These are phyloP conservation scores for Pontederia crassipes DNA, from an alignment of 176 grass and related monocot genomes.

Conservation along the genomic window DNA sequence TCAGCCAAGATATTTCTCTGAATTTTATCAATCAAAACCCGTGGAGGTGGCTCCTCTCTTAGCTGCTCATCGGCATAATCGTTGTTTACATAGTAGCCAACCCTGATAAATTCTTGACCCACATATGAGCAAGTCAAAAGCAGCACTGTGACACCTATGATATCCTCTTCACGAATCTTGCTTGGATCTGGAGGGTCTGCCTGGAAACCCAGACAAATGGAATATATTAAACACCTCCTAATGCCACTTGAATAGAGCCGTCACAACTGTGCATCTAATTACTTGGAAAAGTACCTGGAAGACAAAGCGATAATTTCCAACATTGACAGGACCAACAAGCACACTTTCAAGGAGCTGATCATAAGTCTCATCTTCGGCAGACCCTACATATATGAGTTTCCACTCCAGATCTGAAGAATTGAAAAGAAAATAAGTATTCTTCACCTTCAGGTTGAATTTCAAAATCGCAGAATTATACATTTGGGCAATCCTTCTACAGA, in stretches of 20 bases:
- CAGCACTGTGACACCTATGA: slow-evolving; percentile 90
- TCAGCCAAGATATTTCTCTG: slow-evolving; percentile 94
- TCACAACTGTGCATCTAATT: neutral
- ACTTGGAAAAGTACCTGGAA: slow-evolving; percentile 47
- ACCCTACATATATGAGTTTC: slow-evolving; percentile 97
- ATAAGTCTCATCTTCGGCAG: slow-evolving; percentile 94
- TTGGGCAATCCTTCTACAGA: too few relatives aligned
- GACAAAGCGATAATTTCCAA: slow-evolving; percentile 90
- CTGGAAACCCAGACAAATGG: slow-evolving; percentile 27
- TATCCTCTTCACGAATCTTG: slow-evolving; percentile 93
- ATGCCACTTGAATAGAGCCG: neutral
- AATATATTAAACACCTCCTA: neutral
- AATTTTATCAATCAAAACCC: slow-evolving; percentile 62
- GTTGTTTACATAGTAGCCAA: slow-evolving; percentile 98
- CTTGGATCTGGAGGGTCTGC: slow-evolving; percentile 87
- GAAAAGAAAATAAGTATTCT: slow-evolving; percentile 1
- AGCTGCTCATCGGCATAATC: slow-evolving; percentile 92
- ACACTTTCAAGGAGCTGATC: slow-evolving; percentile 94
- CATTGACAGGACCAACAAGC: slow-evolving; percentile 92
- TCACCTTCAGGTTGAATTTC: neutral
- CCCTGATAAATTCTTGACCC: slow-evolving; percentile 97
- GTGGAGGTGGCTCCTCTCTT: slow-evolving; percentile 76
- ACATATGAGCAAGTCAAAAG: slow-evolving; percentile 90
- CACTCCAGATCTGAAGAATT: slow-evolving; percentile 61
- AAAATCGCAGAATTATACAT: too few relatives aligned